These are phyloP conservation scores for Ogataea minuta DNA, from an alignment of 805 yeast genomes.

Conservation along the genomic window DNA sequence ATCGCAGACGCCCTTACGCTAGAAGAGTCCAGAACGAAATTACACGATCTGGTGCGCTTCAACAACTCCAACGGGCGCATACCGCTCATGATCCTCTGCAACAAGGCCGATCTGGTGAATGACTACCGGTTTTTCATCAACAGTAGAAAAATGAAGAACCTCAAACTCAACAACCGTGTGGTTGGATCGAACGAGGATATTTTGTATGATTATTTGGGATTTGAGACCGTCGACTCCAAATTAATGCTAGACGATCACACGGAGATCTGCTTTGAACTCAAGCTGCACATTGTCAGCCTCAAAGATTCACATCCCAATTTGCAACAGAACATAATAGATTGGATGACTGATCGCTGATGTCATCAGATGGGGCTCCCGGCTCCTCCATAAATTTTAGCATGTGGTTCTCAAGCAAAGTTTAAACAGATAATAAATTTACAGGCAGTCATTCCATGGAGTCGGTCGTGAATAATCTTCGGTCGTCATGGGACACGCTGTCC, in stretches of 20 bases:
- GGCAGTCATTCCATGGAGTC: slow-evolving; percentile 23
- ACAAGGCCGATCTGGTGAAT: slow-evolving; percentile 29
- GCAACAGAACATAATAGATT: slow-evolving; percentile 16
- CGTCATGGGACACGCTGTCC: slow-evolving; percentile 28
- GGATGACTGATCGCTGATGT: slow-evolving; percentile 22
- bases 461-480: slow-evolving; percentile 29
- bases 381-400: background rate
- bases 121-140: slow-evolving; percentile 17
- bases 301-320: slow-evolving; percentile 5
- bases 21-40: slow-evolving; percentile 20
- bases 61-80: slow-evolving; percentile 19
- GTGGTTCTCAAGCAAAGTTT: slow-evolving; percentile 5
- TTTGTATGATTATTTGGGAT: slow-evolving; percentile 22
- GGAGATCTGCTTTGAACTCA: slow-evolving; percentile 24
- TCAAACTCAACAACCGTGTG: slow-evolving; percentile 11
- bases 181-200: slow-evolving; percentile 10
- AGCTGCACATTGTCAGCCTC: slow-evolving; percentile 25
- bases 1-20: slow-evolving; percentile 30
- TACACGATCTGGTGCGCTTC: slow-evolving; percentile 21
- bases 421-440: slow-evolving; percentile 2
- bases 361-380: background rate
- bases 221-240: slow-evolving; percentile 8
- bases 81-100: slow-evolving; percentile 32
- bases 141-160: slow-evolving; percentile 7
- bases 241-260: slow-evolving; percentile 4